These are phyloP conservation scores for Chernovozyma sophiae-reginae DNA, from an alignment of 1,139 yeast genomes.

Conservation along the genomic window DNA sequence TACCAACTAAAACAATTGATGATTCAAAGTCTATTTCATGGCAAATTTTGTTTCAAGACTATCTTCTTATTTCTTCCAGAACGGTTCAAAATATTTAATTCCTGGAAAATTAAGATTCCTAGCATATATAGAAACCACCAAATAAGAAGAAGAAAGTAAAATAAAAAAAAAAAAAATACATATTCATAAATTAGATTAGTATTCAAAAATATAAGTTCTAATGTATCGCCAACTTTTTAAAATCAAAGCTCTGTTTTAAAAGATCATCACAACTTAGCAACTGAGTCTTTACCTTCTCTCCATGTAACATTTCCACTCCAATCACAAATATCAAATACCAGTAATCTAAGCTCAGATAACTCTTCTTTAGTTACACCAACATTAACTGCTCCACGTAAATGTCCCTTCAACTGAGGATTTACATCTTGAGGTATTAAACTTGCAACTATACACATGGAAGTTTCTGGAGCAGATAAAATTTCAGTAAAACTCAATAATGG, in stretches of 20 bases:
- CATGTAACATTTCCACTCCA: constrained; percentile 65
- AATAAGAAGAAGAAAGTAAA: too few species aligned
- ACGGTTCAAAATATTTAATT: too few species aligned
- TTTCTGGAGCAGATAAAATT: constrained; percentile 62
- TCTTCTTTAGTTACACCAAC: constrained; percentile 70
- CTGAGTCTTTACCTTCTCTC: constrained; percentile 55
- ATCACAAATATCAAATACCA: constrained; percentile 63
- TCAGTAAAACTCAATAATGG: constrained; percentile 69
- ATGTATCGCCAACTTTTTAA: too few species aligned
- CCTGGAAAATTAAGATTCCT: too few species aligned
- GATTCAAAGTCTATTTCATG: too few species aligned
- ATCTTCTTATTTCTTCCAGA: too few species aligned
- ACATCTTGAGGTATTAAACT: constrained; percentile 89
- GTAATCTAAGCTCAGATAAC: constrained; percentile 51
- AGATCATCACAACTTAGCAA: constrained; percentile 46
- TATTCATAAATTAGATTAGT: too few species aligned
- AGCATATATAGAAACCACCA: too few species aligned
- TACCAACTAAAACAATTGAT: too few species aligned
- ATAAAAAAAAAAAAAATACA: too few species aligned
- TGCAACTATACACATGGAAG: constrained; percentile 74
- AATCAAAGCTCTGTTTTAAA: not conserved
- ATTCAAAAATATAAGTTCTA: too few species aligned
- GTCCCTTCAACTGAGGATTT: constrained; percentile 92
- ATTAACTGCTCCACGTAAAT: constrained; percentile 77
- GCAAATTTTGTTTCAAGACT: too few species aligned